A percentile compares a stretch with the other conserved stretches of the same genome.
Evolutionary conservation across 352 stramenopile species (phyloP).

Genomic region (Phytopythium cucurbitacearum): DNA sequence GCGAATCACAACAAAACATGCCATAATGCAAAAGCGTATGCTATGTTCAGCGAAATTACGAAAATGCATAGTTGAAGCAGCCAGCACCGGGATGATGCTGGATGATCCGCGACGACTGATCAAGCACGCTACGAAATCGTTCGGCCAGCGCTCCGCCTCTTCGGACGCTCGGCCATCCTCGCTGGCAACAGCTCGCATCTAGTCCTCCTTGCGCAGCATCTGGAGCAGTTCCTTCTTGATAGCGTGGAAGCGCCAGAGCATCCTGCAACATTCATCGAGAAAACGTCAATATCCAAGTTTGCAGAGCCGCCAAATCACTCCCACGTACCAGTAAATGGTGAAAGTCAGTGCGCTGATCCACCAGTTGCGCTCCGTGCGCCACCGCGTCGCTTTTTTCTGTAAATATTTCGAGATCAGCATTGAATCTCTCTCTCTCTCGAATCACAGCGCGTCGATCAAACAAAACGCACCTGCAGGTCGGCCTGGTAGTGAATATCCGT

Average conservation of each 20-base stretch:
- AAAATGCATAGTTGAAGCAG: too few species aligned
- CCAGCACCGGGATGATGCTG: too few species aligned
- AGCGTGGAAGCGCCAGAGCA: constrained; percentile 76
- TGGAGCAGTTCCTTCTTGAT: constrained; percentile 77
- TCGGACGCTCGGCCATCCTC: too few species aligned
- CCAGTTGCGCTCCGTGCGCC: constrained; percentile 78
- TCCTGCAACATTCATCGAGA: constrained; percentile 26
- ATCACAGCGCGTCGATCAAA: neutral
- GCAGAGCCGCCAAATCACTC: neutral
- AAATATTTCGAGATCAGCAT: constrained; percentile 2
- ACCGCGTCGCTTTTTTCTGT: constrained; percentile 72
- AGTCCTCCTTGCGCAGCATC: constrained; percentile 62
- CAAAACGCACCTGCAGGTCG: constrained; percentile 50
- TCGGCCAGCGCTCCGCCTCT: too few species aligned
- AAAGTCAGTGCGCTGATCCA: constrained; percentile 85
- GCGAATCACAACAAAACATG: too few species aligned
- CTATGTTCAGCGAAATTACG: too few species aligned
- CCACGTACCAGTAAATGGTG: constrained; percentile 74
- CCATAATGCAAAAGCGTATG: too few species aligned
- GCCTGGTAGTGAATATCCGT: constrained; percentile 59
- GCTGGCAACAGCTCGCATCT: constrained; percentile 1
- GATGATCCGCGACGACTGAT: too few species aligned
- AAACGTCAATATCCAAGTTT: constrained; percentile 2
- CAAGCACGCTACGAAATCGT: too few species aligned
- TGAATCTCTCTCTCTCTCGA: neutral